A percentile compares a stretch with the other conserved stretches of the same genome.
phyloP scores from a whole-genome alignment of 805 yeast genomes.

The Lachancea cidri region DNA sequence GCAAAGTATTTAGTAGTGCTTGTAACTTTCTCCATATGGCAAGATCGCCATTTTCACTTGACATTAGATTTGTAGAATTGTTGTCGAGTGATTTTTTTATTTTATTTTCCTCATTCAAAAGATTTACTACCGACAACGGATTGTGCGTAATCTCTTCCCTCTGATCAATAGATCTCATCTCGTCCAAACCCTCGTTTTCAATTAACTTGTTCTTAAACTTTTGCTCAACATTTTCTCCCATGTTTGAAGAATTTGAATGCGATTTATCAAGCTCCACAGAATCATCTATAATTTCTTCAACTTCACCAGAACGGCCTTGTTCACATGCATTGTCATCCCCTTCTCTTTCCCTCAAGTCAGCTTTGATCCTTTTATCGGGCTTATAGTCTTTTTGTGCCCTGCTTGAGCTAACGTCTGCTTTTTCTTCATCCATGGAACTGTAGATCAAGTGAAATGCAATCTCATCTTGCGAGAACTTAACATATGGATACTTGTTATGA shows the following conservation, averaged over 20 bases:
- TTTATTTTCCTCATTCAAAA: constrained; percentile 10
- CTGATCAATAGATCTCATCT: constrained; percentile 19
- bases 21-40: constrained; percentile 14
- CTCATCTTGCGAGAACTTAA: constrained; percentile 9
- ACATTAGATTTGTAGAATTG: neutral
- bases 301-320: constrained; percentile 16
- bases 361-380: neutral
- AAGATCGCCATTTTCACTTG: constrained; percentile 8
- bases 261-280: constrained; percentile 7
- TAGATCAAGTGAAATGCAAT: constrained; percentile 9
- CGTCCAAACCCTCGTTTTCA: constrained; percentile 38
- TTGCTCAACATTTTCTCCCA: constrained; percentile 18
- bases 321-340: constrained; percentile 13
- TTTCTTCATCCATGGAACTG: neutral
- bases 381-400: neutral
- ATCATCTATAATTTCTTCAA: constrained; percentile 13
- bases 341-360: constrained; percentile 5
- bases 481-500: constrained; percentile 10
- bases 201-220: constrained; percentile 31
- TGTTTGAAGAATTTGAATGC: neutral
- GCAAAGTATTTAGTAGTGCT: constrained; percentile 11
- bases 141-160: constrained; percentile 8
- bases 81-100: constrained; percentile 2
- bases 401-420: neutral
- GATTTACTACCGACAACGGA: constrained; percentile 10